phyloP scores from a whole-genome alignment of 306 rosid species.

The Cicer bijugum region DNA sequence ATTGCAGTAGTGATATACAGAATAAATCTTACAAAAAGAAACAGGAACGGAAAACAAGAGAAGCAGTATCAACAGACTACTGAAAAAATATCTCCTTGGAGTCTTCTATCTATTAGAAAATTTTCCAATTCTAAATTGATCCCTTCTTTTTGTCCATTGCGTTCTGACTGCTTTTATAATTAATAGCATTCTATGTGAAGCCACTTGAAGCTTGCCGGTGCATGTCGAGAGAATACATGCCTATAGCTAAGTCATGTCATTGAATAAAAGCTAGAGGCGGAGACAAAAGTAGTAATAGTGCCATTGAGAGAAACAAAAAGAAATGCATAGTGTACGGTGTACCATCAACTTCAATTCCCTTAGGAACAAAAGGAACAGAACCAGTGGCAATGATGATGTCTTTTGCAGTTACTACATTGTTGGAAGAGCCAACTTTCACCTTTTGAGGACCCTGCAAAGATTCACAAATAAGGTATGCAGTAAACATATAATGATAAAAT shows the following conservation, averaged over 20 bases:
- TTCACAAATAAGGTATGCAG: constrained; percentile 17
- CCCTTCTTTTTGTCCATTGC: constrained; percentile 4
- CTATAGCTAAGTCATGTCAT: constrained; percentile 2
- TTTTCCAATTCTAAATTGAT: constrained; percentile 15
- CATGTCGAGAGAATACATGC: neutral
- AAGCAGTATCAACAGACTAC: neutral
- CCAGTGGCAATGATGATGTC: constrained; percentile 95
- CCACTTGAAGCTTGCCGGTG: neutral
- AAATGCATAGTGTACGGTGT: constrained; percentile 26
- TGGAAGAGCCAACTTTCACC: constrained; percentile 82
- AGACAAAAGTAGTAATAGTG: constrained; percentile 19
- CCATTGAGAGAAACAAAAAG: constrained; percentile 6
- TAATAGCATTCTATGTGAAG: constrained; percentile 2
- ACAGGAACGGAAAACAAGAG: constrained; percentile 7
- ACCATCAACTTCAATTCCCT: constrained; percentile 97
- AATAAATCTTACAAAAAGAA: constrained; percentile 39
- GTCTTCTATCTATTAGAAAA: constrained; percentile 20
- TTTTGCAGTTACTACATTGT: constrained; percentile 78
- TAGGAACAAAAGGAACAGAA: constrained; percentile 96
- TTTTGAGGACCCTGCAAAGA: constrained; percentile 81
- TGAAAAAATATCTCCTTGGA: constrained; percentile 9
- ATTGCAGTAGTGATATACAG: constrained; percentile 20
- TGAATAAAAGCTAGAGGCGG: constrained; percentile 8
- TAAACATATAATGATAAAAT: constrained; percentile 31
- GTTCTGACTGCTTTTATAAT: neutral